Conservation (phyloP, 768 basidiomycete species). For the Boletus fagicola region DNA sequence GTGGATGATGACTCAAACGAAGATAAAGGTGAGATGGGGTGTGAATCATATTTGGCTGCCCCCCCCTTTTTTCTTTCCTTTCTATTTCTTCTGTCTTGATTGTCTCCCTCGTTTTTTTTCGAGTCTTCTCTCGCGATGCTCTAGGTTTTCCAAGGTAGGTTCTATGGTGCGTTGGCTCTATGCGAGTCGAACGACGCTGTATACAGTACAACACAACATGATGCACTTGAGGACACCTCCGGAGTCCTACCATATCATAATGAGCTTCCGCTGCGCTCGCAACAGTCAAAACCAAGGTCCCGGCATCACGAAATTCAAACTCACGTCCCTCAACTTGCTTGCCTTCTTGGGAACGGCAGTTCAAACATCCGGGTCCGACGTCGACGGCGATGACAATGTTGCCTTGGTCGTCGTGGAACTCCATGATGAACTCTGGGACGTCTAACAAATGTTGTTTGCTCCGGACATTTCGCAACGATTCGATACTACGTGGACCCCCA, state of each 20-base stretch:
- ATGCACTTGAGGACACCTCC: too few relatives aligned
- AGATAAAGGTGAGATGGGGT: constrained; percentile 13
- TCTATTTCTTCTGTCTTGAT: neutral
- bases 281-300: neutral
- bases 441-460: neutral
- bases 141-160: neutral
- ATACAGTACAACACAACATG: neutral
- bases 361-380: neutral
- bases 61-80: neutral
- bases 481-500: too few relatives aligned
- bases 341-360: neutral
- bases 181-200: neutral
- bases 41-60: neutral
- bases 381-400: neutral
- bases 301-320: neutral
- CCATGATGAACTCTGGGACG: neutral
- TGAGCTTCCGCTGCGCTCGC: neutral
- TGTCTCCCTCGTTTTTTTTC: neutral
- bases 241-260: neutral
- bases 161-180: too few relatives aligned
- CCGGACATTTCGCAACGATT: neutral
- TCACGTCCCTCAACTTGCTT: neutral
- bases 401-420: neutral
- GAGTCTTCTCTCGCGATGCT: neutral
- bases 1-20: constrained; percentile 8